Base-by-base conservation (phyloP, 768 basidiomycete species). In the Lactarius evosmus region DNA sequence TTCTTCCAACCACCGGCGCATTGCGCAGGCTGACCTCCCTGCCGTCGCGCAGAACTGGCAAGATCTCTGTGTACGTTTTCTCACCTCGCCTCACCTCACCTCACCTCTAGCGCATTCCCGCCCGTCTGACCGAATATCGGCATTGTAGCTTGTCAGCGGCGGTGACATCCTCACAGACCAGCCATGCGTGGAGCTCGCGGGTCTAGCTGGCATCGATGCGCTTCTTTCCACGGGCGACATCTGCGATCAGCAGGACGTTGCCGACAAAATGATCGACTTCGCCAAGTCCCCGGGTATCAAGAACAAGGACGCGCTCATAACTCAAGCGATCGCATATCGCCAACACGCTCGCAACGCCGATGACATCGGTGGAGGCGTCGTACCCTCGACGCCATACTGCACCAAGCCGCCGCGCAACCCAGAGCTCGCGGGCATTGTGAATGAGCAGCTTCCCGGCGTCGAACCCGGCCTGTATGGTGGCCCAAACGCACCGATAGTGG, bases 381-480 rank as follows among this genome's bases (percentile, higher is more conserved):
- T 77, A 44, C 81, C 80, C 2, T 79, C 79, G 14, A 80, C 77
- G n/a, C 75, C 79, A 17, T 85, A 82, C 73, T 85, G 84, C 72
- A 80, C 80, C 72, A 80, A 75, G 63, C 77, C 80, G 1, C 83
- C 83, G 22, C 77, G 76, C 70, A 84, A 84, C 65, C 22, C 75
- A 17, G 75, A 82, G 66, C 76, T 84, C 22, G 75, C 76, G 58
- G 82, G 82, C 1, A 71, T 84, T 4, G 78, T 81, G 17, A 81
- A 84, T 67, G 78, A 75, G n/a, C 83, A 84, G 67, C 80, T 83
- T 62, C 78, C 80, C 25, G 78, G 76, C 46, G 82, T 83, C 55
- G 77, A 83, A 66, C 80, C 82, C 12, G 74, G 80, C 27, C 57
- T 84, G 25, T 84, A 82, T 71, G 83, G 83, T 62, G 80, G 81